Evolutionary conservation across 495 filamentous ascomycete genomes (phyloP), one percentile per base, ranked within the genome.

Genomic region (Penicillium malachiteum): DNA sequence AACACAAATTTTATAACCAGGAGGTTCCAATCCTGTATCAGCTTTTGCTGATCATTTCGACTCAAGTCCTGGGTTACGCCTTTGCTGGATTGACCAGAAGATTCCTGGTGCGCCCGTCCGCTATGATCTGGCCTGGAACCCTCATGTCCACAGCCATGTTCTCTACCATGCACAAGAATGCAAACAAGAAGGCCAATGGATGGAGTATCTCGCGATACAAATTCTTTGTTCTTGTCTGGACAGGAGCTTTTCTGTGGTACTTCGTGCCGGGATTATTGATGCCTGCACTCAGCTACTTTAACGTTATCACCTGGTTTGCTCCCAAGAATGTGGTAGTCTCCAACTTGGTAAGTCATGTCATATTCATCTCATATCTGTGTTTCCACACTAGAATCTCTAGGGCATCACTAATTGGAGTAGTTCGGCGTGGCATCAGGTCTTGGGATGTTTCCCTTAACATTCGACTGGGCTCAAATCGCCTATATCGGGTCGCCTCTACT

Each of bases 381-480:
- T 6, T 13, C n/a, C 11, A 37, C 9, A 37, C 2, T 11, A 3
- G 7, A 11, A 44, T 35, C 0, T 35, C 14, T 30, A n/a, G 21
- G 21, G 4, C 21, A 26, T 26, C 31, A 16, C 62, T 65, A 17
- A 65, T 43, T 32, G 5, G n/a, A 13, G 3, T 49, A 66, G 71
- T 94, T 95, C 58, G 91, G 91, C 4, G 87, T 92, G 33, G 74
- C 83, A n/a, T 92, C 91, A 3, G 91, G 91, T 18, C 75, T 96
- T 39, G 91, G 91, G 3, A 75, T 95, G 41, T 89, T 94, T 56
- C 91, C 91, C 9, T 60, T 94, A 56, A 95, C 91, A 0, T 95
- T 96, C 60, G 91, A 96, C 72, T 95, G 91, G 91, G 86, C 87
- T 3, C 91, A 96, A 67, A 87, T 96, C 37, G 90, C 91, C 9